Percentiles rank a stretch among this genome's conserved stretches.
These are phyloP conservation scores for Picea mariana DNA, from an alignment of 83 land plant species.

Conservation along the genomic window DNA sequence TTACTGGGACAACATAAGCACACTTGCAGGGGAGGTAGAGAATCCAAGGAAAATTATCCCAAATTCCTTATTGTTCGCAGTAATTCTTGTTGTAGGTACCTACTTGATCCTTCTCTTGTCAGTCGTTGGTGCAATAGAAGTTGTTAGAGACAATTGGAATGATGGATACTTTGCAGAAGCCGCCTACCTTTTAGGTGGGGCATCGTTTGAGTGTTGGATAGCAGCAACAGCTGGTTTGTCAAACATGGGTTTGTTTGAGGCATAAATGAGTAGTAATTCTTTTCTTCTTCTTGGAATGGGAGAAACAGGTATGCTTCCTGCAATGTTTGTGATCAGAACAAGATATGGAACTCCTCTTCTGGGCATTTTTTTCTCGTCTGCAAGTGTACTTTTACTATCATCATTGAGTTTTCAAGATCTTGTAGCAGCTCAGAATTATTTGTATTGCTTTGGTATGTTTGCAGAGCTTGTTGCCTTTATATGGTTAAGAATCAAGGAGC, in stretches of 20 bases:
- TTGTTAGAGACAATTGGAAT: too few species aligned
- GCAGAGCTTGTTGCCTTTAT: too few species aligned
- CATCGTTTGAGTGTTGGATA: slow-evolving; percentile 71
- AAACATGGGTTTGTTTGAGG: too few species aligned
- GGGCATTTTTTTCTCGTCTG: slow-evolving; percentile 75
- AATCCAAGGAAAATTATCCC: too few species aligned
- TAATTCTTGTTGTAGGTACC: slow-evolving; percentile 53
- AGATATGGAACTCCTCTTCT: slow-evolving; percentile 1
- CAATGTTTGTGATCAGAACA: slow-evolving; percentile 54
- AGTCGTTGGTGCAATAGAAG: too few species aligned
- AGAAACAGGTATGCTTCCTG: slow-evolving; percentile 18
- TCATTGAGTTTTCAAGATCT: too few species aligned
- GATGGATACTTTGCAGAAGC: slow-evolving; percentile 63
- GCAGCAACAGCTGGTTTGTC: slow-evolving; percentile 74
- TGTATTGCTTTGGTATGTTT: slow-evolving; percentile 13
- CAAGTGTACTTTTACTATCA: slow-evolving; percentile 40
- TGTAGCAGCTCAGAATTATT: neutral
- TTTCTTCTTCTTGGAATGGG: slow-evolving; percentile 89
- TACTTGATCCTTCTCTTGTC: too few species aligned
- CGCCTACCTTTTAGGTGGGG: slow-evolving; percentile 68
- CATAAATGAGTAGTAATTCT: slow-evolving; percentile 34
- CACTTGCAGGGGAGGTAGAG: too few species aligned
- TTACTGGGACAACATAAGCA: too few species aligned
- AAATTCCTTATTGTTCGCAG: slow-evolving; percentile 39
- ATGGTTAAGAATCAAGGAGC: too few species aligned